phyloP scores from a whole-genome alignment of 257 asterid species.

The Lycium ferocissimum region DNA sequence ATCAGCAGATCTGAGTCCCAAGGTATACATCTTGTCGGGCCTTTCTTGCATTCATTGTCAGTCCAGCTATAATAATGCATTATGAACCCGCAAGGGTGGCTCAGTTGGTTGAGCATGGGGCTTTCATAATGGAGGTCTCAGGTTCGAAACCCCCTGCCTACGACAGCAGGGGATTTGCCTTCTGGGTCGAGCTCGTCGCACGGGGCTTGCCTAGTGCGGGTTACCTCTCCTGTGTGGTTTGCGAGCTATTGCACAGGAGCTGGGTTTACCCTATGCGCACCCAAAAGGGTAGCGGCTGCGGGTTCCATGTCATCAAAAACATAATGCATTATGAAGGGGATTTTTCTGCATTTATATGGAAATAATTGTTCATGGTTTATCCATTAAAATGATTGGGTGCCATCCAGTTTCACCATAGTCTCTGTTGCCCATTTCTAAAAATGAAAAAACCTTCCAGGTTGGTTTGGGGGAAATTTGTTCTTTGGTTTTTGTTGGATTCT shows the following conservation, averaged over 20 bases:
- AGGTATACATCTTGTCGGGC: conserved; percentile 47
- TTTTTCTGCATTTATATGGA: background rate
- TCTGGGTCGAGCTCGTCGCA: no score
- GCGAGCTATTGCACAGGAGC: no score
- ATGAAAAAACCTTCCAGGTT: background rate
- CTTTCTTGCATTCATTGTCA: background rate
- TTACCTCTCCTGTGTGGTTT: no score
- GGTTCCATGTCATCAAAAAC: no score
- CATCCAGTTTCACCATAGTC: background rate
- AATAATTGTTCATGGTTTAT: background rate
- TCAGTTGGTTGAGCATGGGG: no score
- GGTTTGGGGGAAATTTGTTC: background rate
- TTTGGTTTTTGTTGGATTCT: background rate
- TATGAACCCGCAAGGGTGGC: background rate
- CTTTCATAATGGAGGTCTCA: no score
- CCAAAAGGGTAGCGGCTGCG: no score
- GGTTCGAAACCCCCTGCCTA: no score
- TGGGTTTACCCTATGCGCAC: no score
- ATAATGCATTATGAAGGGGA: background rate
- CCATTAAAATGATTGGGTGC: background rate
- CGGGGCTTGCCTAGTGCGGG: no score
- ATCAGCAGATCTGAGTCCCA: conserved; percentile 75
- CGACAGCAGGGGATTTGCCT: no score
- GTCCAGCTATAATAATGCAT: conserved; percentile 21
- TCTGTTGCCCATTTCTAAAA: background rate